Evolutionary conservation across 1,284 basidiomycete genomes (phyloP).

Genomic region (Microstroma glucosiphilum): DNA sequence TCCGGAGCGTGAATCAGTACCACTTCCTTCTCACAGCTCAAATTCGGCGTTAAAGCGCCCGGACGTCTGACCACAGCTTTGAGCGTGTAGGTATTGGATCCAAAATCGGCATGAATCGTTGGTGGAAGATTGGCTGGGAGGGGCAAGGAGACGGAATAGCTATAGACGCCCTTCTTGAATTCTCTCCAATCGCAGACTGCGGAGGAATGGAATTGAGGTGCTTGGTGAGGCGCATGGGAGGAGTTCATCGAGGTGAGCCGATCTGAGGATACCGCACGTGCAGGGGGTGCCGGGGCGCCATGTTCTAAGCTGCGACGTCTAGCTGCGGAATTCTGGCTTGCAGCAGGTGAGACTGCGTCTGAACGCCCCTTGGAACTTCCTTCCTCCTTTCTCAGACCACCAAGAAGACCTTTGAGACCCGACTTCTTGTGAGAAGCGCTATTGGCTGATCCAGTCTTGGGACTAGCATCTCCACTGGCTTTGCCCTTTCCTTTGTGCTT

Average conservation of each 20-base stretch:
- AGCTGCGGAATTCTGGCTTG: no score
- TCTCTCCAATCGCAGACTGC: slow-evolving; percentile 64
- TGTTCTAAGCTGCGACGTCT: no score
- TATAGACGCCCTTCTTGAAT: slow-evolving; percentile 84
- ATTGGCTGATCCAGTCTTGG: neutral
- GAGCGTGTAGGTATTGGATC: slow-evolving; percentile 71
- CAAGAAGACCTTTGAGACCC: slow-evolving; percentile 47
- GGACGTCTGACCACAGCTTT: slow-evolving; percentile 77
- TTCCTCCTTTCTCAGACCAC: slow-evolving; percentile 10
- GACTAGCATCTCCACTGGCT: slow-evolving; percentile 11
- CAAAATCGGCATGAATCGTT: slow-evolving; percentile 70
- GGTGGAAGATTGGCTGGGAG: slow-evolving; percentile 77
- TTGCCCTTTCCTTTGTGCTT: neutral
- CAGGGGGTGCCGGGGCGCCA: neutral
- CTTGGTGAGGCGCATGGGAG: neutral
- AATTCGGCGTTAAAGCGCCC: slow-evolving; percentile 70
- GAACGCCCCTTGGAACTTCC: neutral
- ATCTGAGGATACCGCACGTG: neutral
- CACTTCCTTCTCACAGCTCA: slow-evolving; percentile 68
- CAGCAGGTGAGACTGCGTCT: neutral
- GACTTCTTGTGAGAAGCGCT: slow-evolving; percentile 41
- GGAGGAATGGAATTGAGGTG: neutral
- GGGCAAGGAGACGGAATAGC: slow-evolving; percentile 84
- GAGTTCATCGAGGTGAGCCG: neutral
- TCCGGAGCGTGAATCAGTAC: slow-evolving; percentile 67